These are phyloP conservation scores for Bocquillonia castaneifolia DNA, from an alignment of 441 rosid genomes.

Conservation along the genomic window DNA sequence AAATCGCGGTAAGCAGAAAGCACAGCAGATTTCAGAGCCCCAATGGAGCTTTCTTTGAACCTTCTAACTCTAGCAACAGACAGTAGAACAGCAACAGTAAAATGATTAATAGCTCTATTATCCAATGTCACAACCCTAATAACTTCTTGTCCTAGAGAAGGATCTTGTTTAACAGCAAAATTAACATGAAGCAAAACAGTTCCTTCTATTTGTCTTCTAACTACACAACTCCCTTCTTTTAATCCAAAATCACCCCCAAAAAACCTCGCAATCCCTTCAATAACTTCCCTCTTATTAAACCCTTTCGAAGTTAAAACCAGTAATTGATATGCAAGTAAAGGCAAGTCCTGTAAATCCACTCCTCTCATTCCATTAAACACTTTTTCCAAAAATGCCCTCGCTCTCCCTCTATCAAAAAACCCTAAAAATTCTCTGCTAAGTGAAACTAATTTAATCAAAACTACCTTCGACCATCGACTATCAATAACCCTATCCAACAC, in stretches of 20 bases:
- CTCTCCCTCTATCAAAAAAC: slow-evolving; percentile 47
- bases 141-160: slow-evolving; percentile 70
- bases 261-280: slow-evolving; percentile 58
- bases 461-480: slow-evolving; percentile 55
- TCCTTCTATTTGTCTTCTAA: slow-evolving; percentile 75
- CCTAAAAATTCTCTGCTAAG: slow-evolving; percentile 43
- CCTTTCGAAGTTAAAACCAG: slow-evolving; percentile 72
- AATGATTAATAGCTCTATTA: slow-evolving; percentile 54
- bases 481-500: slow-evolving; percentile 41
- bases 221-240: slow-evolving; percentile 39
- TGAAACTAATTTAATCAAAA: slow-evolving; percentile 53
- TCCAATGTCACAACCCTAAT: slow-evolving; percentile 55
- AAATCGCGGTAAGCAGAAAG: slow-evolving; percentile 54
- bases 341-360: slow-evolving; percentile 72
- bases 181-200: slow-evolving; percentile 80
- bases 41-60: slow-evolving; percentile 54
- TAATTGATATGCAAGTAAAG: slow-evolving; percentile 64
- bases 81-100: slow-evolving; percentile 54
- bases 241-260: slow-evolving; percentile 49
- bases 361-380: slow-evolving; percentile 54
- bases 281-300: slow-evolving; percentile 59
- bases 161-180: slow-evolving; percentile 89
- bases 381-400: slow-evolving; percentile 55
- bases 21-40: slow-evolving; percentile 48
- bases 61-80: slow-evolving; percentile 65